Evolutionary conservation across 768 basidiomycete genomes (phyloP).

Genomic region (Pleurotus eryngii): DNA sequence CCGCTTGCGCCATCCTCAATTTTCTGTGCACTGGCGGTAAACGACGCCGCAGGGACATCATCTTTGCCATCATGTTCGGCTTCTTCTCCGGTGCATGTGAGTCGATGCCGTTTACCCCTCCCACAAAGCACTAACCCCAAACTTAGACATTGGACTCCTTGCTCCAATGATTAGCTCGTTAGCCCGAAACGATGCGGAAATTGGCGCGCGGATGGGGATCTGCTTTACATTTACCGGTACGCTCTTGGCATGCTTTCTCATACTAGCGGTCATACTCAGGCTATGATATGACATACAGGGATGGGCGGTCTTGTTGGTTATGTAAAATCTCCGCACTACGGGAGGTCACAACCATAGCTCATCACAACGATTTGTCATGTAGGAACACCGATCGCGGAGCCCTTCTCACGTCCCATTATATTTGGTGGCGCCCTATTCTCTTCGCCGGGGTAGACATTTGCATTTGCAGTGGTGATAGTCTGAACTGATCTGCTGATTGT

Average conservation of each 20-base stretch:
- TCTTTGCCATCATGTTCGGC: conserved; percentile 35
- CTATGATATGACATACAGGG: conserved; percentile 20
- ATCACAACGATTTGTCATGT: neutral
- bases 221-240: conserved; percentile 46
- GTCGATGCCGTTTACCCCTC: conserved; percentile 13
- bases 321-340: conserved; percentile 1
- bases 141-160: conserved; percentile 36
- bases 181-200: conserved; percentile 42
- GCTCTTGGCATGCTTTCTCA: conserved; percentile 5
- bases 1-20: conserved; percentile 25
- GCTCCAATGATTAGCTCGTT: conserved; percentile 41
- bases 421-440: conserved; percentile 58
- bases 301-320: conserved; percentile 40
- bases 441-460: conserved; percentile 39
- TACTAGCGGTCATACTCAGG: conserved; percentile 2
- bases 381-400: conserved; percentile 58
- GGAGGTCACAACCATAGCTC: too few species aligned
- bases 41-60: conserved; percentile 21
- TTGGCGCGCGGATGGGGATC: conserved; percentile 54
- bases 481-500: neutral
- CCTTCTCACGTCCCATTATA: conserved; percentile 44
- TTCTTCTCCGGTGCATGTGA: conserved; percentile 39
- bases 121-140: conserved; percentile 3
- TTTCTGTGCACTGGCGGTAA: conserved; percentile 33
- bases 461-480: too few species aligned